Conservation (phyloP, 495 filamentous ascomycete genomes). For the Hyaloscypha finlandica region DNA sequence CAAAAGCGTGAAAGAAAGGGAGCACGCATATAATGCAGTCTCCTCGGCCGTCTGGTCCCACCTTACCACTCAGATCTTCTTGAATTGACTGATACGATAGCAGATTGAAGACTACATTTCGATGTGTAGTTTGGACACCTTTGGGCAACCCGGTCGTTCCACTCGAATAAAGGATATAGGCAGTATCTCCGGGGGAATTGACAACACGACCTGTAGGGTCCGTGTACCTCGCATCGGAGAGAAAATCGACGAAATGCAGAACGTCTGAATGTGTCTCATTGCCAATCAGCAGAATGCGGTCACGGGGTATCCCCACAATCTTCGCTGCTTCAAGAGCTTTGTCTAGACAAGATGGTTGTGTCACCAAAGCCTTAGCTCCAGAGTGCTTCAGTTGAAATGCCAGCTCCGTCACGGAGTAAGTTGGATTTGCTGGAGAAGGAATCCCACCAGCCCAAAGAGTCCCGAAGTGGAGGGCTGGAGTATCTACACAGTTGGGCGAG, state of each 20-base stretch:
- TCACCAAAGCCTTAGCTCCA: conserved; percentile 63
- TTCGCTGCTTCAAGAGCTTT: conserved; percentile 66
- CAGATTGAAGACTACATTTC: conserved; percentile 74
- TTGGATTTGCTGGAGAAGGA: conserved; percentile 78
- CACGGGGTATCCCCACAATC: conserved; percentile 62
- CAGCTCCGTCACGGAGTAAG: conserved; percentile 76
- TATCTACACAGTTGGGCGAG: conserved; percentile 74
- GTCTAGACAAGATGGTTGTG: conserved; percentile 61
- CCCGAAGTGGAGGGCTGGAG: conserved; percentile 69
- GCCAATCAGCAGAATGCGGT: conserved; percentile 74
- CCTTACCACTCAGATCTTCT: conserved; percentile 55
- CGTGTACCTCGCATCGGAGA: conserved; percentile 36
- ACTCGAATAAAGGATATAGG: conserved; percentile 76
- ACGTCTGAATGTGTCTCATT: conserved; percentile 60
- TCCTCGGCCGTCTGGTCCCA: conserved; percentile 57
- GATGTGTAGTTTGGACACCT: conserved; percentile 82
- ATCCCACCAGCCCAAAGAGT: conserved; percentile 78
- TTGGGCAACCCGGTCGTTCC: conserved; percentile 95
- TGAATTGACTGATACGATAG: conserved; percentile 46
- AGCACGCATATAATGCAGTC: conserved; percentile 75
- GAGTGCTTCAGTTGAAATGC: conserved; percentile 74
- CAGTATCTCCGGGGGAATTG: conserved; percentile 50
- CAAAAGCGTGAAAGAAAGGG: conserved; percentile 90
- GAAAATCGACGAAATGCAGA: conserved; percentile 74
- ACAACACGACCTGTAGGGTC: not conserved